phyloP scores from a whole-genome alignment of 768 basidiomycete species.

The Lenzites betulinus region DNA sequence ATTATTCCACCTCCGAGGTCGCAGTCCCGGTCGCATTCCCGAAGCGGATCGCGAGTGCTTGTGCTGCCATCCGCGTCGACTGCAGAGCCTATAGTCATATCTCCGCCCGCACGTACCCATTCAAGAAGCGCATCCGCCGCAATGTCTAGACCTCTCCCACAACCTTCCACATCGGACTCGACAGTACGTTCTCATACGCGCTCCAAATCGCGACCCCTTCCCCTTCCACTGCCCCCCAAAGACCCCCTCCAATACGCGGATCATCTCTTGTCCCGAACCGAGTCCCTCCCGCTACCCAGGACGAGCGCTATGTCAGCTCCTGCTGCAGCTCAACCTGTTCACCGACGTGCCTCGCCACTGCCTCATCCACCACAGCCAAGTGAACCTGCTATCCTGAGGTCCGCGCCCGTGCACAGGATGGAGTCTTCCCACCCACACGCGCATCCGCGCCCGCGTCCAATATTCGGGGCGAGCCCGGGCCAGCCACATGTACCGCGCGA shows the following conservation, averaged over 20 bases:
- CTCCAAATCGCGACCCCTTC: constrained; percentile 1
- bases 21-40: constrained; percentile 1
- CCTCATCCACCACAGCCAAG: not conserved
- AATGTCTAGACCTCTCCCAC: not conserved
- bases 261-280: not conserved
- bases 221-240: constrained; percentile 4
- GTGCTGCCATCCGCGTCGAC: constrained; percentile 12
- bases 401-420: not conserved
- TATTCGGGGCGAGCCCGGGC: not conserved
- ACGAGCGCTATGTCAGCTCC: not conserved
- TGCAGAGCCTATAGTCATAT: constrained; percentile 10
- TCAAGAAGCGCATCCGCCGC: constrained; percentile 6
- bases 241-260: not conserved
- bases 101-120: constrained; percentile 6
- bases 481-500: not conserved
- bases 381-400: not conserved
- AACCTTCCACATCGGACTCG: not conserved
- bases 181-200: not conserved
- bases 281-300: not conserved
- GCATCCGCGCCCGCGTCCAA: not conserved
- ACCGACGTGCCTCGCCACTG: not conserved
- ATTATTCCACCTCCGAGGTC: not conserved
- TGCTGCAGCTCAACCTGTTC: not conserved
- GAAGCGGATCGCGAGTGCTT: constrained; percentile 7
- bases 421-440: not conserved